These are phyloP conservation scores for Kodamaea plutei DNA, from an alignment of 1,139 yeast species.

Conservation along the genomic window DNA sequence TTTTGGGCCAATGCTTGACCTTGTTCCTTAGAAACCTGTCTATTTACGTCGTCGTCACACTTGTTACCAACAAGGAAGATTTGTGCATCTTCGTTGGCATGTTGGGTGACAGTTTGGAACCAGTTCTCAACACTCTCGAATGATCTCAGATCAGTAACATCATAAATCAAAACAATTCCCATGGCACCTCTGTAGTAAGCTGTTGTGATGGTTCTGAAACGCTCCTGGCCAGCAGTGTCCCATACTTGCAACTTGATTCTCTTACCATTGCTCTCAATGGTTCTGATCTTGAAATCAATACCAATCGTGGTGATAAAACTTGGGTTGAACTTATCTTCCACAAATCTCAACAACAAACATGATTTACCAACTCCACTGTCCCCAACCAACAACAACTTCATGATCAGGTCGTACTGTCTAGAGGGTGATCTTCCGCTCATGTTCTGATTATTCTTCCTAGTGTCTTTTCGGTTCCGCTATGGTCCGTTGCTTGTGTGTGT, in stretches of 20 bases:
- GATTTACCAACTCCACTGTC: conserved; percentile 97
- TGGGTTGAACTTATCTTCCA: conserved; percentile 95
- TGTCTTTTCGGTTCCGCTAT: conserved; percentile 1
- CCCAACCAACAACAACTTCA: conserved; percentile 91
- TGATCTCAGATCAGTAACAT: conserved; percentile 91
- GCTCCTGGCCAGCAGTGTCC: conserved; percentile 99
- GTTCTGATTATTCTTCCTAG: too few relatives aligned
- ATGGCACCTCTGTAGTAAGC: conserved; percentile 98
- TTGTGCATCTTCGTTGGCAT: conserved; percentile 94
- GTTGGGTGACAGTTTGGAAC: conserved; percentile 93
- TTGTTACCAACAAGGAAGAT: conserved; percentile 92
- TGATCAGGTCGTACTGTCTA: conserved; percentile 87
- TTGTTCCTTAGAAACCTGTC: conserved; percentile 79
- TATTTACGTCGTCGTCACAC: conserved; percentile 77
- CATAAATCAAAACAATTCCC: conserved; percentile 95
- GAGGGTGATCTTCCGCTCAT: conserved; percentile 59
- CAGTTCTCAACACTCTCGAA: conserved; percentile 84
- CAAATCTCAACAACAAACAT: conserved; percentile 87
- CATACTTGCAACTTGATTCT: conserved; percentile 93
- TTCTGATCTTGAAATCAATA: conserved; percentile 94
- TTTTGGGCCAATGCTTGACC: conserved; percentile 88
- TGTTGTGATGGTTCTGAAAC: conserved; percentile 96
- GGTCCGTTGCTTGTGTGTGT: conserved; percentile 2
- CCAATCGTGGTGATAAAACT: conserved; percentile 96
- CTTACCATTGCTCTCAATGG: conserved; percentile 90